A percentile compares a stretch with the other conserved stretches of the same genome.
Evolutionary conservation across 495 filamentous ascomycete species (phyloP).

Genomic region (Tricharina praecox): DNA sequence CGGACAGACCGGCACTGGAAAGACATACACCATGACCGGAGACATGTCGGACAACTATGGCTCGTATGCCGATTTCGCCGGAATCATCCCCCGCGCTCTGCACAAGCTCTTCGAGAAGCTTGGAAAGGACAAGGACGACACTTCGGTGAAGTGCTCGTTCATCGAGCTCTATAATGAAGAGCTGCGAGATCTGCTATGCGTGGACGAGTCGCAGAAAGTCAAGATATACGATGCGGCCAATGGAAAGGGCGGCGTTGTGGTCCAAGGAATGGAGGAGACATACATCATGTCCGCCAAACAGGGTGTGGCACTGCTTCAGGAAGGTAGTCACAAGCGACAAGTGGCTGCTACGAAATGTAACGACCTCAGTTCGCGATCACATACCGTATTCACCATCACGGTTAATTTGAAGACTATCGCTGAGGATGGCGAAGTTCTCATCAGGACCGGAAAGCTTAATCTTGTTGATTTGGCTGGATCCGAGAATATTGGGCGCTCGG

Average conservation of each 20-base stretch:
- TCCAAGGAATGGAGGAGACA: constrained; percentile 94
- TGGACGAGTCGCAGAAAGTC: constrained; percentile 47
- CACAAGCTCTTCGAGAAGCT: constrained; percentile 74
- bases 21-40: constrained; percentile 98
- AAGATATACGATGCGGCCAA: constrained; percentile 90
- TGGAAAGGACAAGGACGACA: constrained; percentile 56
- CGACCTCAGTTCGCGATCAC: constrained; percentile 85
- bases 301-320: constrained; percentile 74
- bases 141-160: constrained; percentile 90
- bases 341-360: constrained; percentile 98
- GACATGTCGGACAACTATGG: constrained; percentile 81
- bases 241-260: constrained; percentile 59
- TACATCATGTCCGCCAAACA: constrained; percentile 71
- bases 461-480: constrained; percentile 91
- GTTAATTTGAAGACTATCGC: constrained; percentile 64
- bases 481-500: constrained; percentile 91
- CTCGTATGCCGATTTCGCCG: constrained; percentile 73
- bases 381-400: constrained; percentile 92
- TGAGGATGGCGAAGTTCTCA: constrained; percentile 73
- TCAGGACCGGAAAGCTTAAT: constrained; percentile 90
- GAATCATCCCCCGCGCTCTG: constrained; percentile 80
- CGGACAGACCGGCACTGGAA: constrained; percentile 92
- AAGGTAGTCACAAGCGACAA: constrained; percentile 81
- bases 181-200: constrained; percentile 67
- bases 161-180: constrained; percentile 98